Percentiles rank a stretch among this genome's conserved stretches.
These are phyloP conservation scores for Trichoderma endophyticum DNA, from an alignment of 2,329 filamentous ascomycete genomes.

Conservation along the genomic window DNA sequence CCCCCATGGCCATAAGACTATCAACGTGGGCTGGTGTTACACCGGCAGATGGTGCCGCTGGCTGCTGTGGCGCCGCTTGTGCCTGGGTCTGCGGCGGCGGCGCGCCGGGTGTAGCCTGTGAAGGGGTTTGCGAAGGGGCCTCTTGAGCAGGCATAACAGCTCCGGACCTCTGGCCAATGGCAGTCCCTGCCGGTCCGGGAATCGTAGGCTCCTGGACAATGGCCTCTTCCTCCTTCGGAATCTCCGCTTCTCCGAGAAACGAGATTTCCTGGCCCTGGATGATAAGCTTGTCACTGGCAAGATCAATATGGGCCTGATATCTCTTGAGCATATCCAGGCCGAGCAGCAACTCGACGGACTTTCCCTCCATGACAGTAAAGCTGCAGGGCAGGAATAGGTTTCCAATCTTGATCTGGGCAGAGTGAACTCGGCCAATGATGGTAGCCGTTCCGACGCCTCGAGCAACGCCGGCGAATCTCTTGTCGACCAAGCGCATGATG, in stretches of 20 bases:
- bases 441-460: slow-evolving; percentile 90
- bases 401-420: slow-evolving; percentile 91
- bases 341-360: slow-evolving; percentile 87
- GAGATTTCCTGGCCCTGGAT: slow-evolving; percentile 86
- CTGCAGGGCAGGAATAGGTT: slow-evolving; percentile 83
- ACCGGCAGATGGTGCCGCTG: slow-evolving; percentile 27
- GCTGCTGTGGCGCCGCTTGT: slow-evolving; percentile 26
- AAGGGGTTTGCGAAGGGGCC: slow-evolving; percentile 22
- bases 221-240: slow-evolving; percentile 81
- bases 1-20: slow-evolving; percentile 73
- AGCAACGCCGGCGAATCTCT: slow-evolving; percentile 85
- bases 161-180: slow-evolving; percentile 80
- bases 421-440: slow-evolving; percentile 93
- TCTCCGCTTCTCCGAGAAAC: slow-evolving; percentile 89
- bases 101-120: slow-evolving; percentile 19
- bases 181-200: slow-evolving; percentile 80
- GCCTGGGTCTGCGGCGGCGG: slow-evolving; percentile 24
- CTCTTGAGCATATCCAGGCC: slow-evolving; percentile 96
- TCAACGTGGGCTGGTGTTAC: slow-evolving; percentile 67
- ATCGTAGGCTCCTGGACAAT: slow-evolving; percentile 78
- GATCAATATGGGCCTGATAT: slow-evolving; percentile 88
- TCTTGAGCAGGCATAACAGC: slow-evolving; percentile 52
- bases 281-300: slow-evolving; percentile 77
- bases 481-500: slow-evolving; percentile 94
- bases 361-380: slow-evolving; percentile 99